Evolutionary conservation across 495 filamentous ascomycete genomes (phyloP).

Genomic region (Apodospora peruviana): DNA sequence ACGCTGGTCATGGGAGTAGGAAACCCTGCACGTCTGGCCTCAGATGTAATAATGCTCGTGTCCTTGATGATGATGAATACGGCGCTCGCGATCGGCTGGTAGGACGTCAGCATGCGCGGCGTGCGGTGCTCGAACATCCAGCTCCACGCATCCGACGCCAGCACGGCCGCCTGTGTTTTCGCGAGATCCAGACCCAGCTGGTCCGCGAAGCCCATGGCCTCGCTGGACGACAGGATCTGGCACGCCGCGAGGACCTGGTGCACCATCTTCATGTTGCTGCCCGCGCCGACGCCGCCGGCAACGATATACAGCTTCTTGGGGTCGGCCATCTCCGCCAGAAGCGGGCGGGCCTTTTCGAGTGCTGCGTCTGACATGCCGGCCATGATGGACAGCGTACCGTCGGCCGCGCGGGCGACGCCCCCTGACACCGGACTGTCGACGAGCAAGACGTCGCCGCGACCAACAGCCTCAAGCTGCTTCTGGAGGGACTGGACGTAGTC

Average conservation of each 20-base stretch:
- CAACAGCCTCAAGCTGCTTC: conserved; percentile 44
- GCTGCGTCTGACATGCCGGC: conserved; percentile 57
- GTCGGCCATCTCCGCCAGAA: conserved; percentile 59
- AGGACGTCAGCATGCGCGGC: conserved; percentile 62
- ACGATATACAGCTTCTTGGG: conserved; percentile 66
- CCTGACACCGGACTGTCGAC: conserved; percentile 76
- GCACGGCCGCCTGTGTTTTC: conserved; percentile 50
- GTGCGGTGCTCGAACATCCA: conserved; percentile 82
- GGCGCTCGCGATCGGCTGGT: conserved; percentile 63
- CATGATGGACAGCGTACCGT: conserved; percentile 78
- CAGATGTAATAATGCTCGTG: conserved; percentile 70
- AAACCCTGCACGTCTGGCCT: conserved; percentile 54
- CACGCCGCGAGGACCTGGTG: conserved; percentile 77
- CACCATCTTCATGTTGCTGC: conserved; percentile 86
- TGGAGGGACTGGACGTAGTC: conserved; percentile 58
- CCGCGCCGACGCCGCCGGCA: conserved; percentile 64
- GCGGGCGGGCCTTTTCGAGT: conserved; percentile 49
- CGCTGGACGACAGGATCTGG: conserved; percentile 66
- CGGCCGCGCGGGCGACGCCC: conserved; percentile 65
- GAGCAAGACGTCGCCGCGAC: conserved; percentile 59
- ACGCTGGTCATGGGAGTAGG: conserved; percentile 64
- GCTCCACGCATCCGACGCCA: conserved; percentile 56
- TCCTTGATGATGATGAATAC: conserved; percentile 78
- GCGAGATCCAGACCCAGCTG: conserved; percentile 59
- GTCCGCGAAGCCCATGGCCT: conserved; percentile 69